Evolutionary conservation across 2,329 filamentous ascomycete species (phyloP).

Genomic region (Akanthomyces lecanii): DNA sequence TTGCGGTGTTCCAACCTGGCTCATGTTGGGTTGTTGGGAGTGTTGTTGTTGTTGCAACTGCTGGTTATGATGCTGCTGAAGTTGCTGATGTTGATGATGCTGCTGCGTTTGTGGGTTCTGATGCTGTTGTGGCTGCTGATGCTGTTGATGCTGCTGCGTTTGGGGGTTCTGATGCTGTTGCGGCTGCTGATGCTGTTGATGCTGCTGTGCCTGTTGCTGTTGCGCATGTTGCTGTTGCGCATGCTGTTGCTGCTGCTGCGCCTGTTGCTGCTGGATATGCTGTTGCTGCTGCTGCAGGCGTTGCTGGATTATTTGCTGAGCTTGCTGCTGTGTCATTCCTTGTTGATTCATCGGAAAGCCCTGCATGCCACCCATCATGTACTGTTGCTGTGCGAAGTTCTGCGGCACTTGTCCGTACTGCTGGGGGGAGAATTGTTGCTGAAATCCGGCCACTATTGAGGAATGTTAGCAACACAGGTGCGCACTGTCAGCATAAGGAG

Average conservation of each 20-base stretch:
- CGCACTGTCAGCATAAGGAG: conserved; percentile 12
- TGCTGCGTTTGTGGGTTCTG: conserved; percentile 29
- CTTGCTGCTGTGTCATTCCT: conserved; percentile 46
- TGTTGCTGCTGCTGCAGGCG: conserved; percentile 29
- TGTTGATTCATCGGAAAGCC: conserved; percentile 53
- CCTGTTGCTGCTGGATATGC: conserved; percentile 28
- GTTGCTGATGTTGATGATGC: conserved; percentile 25
- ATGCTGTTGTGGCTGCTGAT: conserved; percentile 28
- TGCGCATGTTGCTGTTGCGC: conserved; percentile 26
- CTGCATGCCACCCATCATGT: conserved; percentile 53
- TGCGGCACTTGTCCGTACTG: conserved; percentile 50
- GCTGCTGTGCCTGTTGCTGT: conserved; percentile 38
- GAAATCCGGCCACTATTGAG: conserved; percentile 50
- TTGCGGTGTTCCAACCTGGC: conserved; percentile 23
- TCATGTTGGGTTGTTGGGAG: conserved; percentile 21
- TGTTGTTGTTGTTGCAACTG: conserved; percentile 16
- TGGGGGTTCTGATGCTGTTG: conserved; percentile 28
- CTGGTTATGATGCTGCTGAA: conserved; percentile 24
- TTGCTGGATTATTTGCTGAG: conserved; percentile 41
- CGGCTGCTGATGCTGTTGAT: conserved; percentile 34
- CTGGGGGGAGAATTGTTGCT: conserved; percentile 55
- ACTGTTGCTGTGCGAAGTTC: conserved; percentile 43
- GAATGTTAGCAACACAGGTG: neutral
- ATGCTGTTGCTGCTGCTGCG: conserved; percentile 31
- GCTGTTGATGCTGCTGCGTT: conserved; percentile 40